Evolutionary conservation across 2,329 filamentous ascomycete genomes (phyloP).

Genomic region (Fusarium citri): DNA sequence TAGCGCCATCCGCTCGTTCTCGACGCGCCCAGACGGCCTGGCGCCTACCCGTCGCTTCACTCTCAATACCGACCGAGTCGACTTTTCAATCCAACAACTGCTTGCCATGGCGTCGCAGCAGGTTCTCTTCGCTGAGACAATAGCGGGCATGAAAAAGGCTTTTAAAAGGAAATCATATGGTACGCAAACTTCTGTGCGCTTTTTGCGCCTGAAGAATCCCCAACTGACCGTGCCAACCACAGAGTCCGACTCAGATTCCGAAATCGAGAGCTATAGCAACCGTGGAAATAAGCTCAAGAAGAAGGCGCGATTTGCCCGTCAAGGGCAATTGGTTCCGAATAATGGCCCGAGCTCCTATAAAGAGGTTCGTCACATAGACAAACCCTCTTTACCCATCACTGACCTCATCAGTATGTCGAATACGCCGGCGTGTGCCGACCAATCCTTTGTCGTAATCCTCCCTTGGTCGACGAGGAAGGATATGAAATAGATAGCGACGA

Average conservation of each 20-base stretch:
- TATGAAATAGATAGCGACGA: conserved; percentile 81
- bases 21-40: conserved; percentile 17
- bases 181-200: conserved; percentile 47
- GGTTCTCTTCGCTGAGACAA: conserved; percentile 73
- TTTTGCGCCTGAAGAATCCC: neutral
- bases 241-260: conserved; percentile 84
- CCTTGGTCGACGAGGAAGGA: conserved; percentile 80
- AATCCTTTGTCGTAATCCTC: conserved; percentile 80
- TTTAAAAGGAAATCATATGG: conserved; percentile 73
- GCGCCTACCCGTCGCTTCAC: conserved; percentile 34
- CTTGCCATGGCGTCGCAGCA: conserved; percentile 64
- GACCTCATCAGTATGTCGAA: conserved; percentile 69
- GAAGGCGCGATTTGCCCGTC: conserved; percentile 75
- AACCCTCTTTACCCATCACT: conserved; percentile 35
- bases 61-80: conserved; percentile 27
- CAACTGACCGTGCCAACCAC: conserved; percentile 43
- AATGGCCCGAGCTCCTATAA: conserved; percentile 76
- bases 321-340: conserved; percentile 75
- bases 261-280: conserved; percentile 76
- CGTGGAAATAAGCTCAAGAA: conserved; percentile 84
- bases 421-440: conserved; percentile 78
- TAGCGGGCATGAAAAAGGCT: conserved; percentile 75
- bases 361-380: conserved; percentile 63
- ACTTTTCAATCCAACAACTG: conserved; percentile 20
- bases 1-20: neutral